Evolutionary conservation across 768 basidiomycete genomes (phyloP), one percentile per base, ranked within the genome.

Genomic region (Collybia sp.): DNA sequence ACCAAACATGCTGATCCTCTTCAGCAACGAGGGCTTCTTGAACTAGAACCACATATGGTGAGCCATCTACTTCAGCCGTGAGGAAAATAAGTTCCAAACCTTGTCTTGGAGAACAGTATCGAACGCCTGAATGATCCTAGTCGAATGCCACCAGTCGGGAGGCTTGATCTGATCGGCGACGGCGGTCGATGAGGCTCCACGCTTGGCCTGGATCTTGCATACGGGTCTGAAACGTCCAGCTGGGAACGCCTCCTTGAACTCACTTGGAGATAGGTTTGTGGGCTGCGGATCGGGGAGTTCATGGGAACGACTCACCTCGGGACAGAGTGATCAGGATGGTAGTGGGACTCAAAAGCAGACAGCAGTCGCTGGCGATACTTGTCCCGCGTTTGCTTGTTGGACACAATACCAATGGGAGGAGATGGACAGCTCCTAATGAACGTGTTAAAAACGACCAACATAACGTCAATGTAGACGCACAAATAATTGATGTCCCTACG

Each of bases 221-320:
- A 93, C 80, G 9, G 91, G 91, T 12, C 93, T 73, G 73, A 96
- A 93, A 32, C 88, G 76, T 30, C 93, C 92, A 2, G 89, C 90
- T 6, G 93, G 93, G 68, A 93, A 96, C 1, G 93, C 89, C 58
- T 95, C 88, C 61, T 93, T 94, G 71, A 94, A 91, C 65, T 95
- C 93, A 53, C 90, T 89, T 32, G 57, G 34, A 54, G 31, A 38
- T 13, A n/a, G 50, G 13, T 45, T 25, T 50, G 46, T 42, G 47
- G 44, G 47, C 42, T 31, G 19, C 8, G 30, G 51, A 13, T 48
- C 40, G 30, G 34, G 17, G 40, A 4, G 13, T 10, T 42, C 35
- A 44, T 35, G 31, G 31, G 19, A 32, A 55, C 62, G 30, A 37
- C 53, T 30, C 51, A 83, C 83, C 80, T 84, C 9, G 88, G 83